These are phyloP conservation scores for Yarrowia bubula DNA, from an alignment of 805 yeast genomes.

Conservation along the genomic window DNA sequence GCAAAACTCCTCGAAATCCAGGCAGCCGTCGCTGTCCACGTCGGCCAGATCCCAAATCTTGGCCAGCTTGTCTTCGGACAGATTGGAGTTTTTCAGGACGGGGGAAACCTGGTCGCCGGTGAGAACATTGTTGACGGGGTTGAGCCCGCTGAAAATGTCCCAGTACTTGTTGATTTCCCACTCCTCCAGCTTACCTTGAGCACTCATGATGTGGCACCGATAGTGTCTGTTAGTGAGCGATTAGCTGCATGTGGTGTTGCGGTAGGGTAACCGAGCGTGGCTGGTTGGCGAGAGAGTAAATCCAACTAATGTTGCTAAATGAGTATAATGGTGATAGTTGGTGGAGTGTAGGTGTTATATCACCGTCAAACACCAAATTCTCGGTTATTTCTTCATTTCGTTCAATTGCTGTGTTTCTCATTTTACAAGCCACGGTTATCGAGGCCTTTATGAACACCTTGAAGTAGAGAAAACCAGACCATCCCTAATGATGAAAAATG, in stretches of 20 bases:
- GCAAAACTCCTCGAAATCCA: constrained; percentile 97
- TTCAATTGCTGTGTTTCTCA: too few relatives aligned
- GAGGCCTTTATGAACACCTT: too few relatives aligned
- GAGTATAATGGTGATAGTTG: too few relatives aligned
- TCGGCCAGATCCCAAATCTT: constrained; percentile 85
- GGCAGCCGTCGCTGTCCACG: constrained; percentile 83
- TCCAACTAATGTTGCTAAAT: too few relatives aligned
- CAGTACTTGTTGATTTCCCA: constrained; percentile 97
- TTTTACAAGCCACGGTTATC: too few relatives aligned
- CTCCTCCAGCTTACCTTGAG: constrained; percentile 58
- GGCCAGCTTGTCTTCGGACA: constrained; percentile 72
- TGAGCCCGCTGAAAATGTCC: constrained; percentile 91
- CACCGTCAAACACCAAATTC: too few relatives aligned
- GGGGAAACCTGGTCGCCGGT: constrained; percentile 82
- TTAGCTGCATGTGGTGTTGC: constrained; percentile 12
- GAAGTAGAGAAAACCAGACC: too few relatives aligned
- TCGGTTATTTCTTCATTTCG: too few relatives aligned
- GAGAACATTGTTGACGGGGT: constrained; percentile 75
- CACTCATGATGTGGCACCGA: constrained; percentile 27
- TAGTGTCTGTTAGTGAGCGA: constrained; percentile 22
- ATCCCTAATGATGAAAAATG: too few relatives aligned
- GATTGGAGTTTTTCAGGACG: constrained; percentile 84
- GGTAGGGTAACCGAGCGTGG: constrained; percentile 19
- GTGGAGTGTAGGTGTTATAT: not conserved
- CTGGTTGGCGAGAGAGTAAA: not conserved